Evolutionary conservation across 2,329 filamentous ascomycete genomes (phyloP), one percentile per base, ranked within the genome.

Genomic region (Ceratocystis variospora): DNA sequence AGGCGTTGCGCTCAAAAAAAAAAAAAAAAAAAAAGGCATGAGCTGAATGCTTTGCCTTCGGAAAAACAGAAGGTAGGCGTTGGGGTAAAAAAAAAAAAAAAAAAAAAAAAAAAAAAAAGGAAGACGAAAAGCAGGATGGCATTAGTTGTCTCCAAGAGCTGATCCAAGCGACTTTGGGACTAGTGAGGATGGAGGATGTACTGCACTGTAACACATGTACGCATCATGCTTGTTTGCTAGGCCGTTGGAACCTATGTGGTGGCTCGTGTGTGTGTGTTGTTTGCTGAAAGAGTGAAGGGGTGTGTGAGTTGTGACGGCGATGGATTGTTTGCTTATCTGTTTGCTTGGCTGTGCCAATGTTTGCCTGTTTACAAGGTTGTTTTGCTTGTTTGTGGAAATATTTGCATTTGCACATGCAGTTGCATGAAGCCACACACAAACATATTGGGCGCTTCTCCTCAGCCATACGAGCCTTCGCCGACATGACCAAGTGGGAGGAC

Each of bases 251-350:
- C 55, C 25, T 37, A 59, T 53, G 48, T 53, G 48, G 48, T 53
- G 48, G 48, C 48, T 28, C 25, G 48, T 53, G 25, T 28, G 48
- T 53, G 53, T 33, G 55, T 33, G 55, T 59, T 59, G 55, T 59
- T 59, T 59, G 55, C 55, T 59, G 4, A 8, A 59, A 59, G 7
- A 37, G 19, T 33, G 5, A 15, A 31, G 22, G 28, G 53, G 15
- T 53, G 55, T 28, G n/a, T 37, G 28, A 28, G 48, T 25, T 25
- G 48, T 53, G 48, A 25, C 12, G 22, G 48, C n/a, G 22, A 59
- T 59, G 55, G 55, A 59, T 59, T 59, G 55, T 59, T 59, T 59
- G 28, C 55, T 33, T 59, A 59, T 25, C 28, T 59, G 55, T 59
- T 59, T 53, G 22, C 25, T 22, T 22, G 10, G 17, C 44, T 63